Conservation (phyloP, 805 yeast species). For the Candida chilensis region DNA sequence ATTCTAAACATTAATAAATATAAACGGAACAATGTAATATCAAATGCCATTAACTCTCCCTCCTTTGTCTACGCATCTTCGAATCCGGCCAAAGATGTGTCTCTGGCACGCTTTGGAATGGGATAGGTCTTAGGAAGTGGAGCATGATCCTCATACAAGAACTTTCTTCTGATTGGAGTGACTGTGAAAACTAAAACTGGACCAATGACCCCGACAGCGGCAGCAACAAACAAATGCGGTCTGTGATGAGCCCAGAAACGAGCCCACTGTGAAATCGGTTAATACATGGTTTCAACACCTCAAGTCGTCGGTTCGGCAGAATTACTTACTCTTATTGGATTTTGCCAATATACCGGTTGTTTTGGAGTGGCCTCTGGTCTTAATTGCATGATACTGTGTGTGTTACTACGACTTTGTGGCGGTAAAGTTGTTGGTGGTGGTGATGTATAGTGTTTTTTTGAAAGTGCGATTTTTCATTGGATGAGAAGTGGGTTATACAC, state of each 20-base stretch:
- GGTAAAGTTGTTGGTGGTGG: too few species aligned
- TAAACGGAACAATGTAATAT: neutral
- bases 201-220: constrained; percentile 55
- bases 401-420: too few species aligned
- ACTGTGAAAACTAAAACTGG: constrained; percentile 52
- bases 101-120: constrained; percentile 47
- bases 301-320: too few species aligned
- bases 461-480: too few species aligned
- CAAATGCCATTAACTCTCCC: constrained; percentile 3
- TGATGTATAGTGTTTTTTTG: too few species aligned
- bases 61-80: constrained; percentile 28
- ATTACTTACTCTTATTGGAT: too few species aligned
- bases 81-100: constrained; percentile 37
- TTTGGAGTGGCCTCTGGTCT: too few species aligned
- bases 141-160: constrained; percentile 52
- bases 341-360: too few species aligned
- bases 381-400: too few species aligned
- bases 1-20: constrained; percentile 2
- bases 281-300: too few species aligned
- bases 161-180: constrained; percentile 65
- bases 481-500: too few species aligned
- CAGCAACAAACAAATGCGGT: constrained; percentile 66
- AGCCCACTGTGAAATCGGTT: constrained; percentile 52
- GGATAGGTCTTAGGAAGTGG: constrained; percentile 59
- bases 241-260: constrained; percentile 70